These are phyloP conservation scores for Jackrogersella multiformis DNA, from an alignment of 495 filamentous ascomycete genomes.

Conservation along the genomic window DNA sequence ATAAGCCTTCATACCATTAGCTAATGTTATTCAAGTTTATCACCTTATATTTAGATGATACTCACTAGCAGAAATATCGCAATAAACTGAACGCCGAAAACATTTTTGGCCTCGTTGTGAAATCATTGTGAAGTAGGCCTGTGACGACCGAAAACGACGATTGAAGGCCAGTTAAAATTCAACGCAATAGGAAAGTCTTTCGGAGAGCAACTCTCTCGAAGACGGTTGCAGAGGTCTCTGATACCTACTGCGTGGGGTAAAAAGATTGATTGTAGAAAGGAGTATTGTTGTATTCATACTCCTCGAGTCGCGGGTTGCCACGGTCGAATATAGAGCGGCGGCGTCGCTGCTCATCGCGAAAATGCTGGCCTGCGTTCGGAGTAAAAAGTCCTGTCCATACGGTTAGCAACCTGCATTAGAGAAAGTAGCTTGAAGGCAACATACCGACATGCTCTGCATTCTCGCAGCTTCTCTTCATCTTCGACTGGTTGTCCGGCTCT, in stretches of 20 bases:
- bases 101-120: not conserved
- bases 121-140: not conserved
- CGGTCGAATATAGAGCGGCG: conserved; percentile 81
- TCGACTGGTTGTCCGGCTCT: conserved; percentile 79
- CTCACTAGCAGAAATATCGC: conserved; percentile 10
- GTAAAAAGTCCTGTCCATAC: conserved; percentile 69
- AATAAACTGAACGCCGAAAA: not conserved
- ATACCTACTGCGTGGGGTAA: conserved; percentile 40
- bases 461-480: conserved; percentile 83
- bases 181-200: not conserved
- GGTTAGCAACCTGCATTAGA: conserved; percentile 10
- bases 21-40: not conserved
- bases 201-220: too few species aligned
- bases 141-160: too few species aligned
- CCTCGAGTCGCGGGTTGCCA: conserved; percentile 71
- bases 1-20: conserved; percentile 7
- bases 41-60: not conserved
- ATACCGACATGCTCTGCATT: conserved; percentile 86
- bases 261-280: conserved; percentile 46
- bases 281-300: conserved; percentile 61
- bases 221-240: not conserved
- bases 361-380: conserved; percentile 74
- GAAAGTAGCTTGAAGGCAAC: conserved; percentile 41
- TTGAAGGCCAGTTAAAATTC: not conserved
- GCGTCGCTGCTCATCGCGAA: conserved; percentile 78